Evolutionary conservation across 768 basidiomycete species (phyloP).

Genomic region (Dacryopinax spathularia): DNA sequence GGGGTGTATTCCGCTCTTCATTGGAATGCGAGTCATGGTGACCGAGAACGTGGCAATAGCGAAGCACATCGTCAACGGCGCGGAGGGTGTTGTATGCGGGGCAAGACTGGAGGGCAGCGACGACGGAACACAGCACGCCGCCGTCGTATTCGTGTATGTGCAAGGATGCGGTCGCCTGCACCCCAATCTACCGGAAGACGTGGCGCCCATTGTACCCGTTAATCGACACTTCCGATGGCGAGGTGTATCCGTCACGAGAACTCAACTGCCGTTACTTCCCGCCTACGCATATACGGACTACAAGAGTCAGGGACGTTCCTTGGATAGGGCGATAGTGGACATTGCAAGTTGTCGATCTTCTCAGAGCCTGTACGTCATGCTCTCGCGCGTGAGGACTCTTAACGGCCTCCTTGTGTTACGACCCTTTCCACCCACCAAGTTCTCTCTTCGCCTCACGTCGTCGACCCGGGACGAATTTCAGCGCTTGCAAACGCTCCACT

Average conservation of each 20-base stretch:
- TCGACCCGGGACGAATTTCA: too few species aligned
- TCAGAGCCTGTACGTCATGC: conserved; percentile 1
- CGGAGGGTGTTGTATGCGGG: neutral
- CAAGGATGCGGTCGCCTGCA: neutral
- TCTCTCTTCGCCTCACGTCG: too few species aligned
- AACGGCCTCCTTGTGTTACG: neutral
- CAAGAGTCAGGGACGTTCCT: conserved; percentile 4
- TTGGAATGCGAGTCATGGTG: conserved; percentile 3
- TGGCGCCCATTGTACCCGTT: neutral
- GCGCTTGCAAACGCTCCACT: too few species aligned
- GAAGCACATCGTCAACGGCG: neutral
- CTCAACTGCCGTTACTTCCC: neutral
- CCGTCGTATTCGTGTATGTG: neutral
- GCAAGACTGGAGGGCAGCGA: neutral
- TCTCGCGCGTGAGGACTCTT: neutral
- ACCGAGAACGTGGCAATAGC: neutral
- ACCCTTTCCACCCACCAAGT: too few species aligned
- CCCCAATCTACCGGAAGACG: neutral
- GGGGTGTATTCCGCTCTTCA: neutral
- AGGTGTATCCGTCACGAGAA: neutral
- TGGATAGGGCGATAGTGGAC: neutral
- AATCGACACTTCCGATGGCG: neutral
- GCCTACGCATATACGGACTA: conserved; percentile 7
- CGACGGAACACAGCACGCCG: neutral
- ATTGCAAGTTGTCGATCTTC: neutral